Percentiles rank a stretch among this genome's conserved stretches.
phyloP scores from a whole-genome alignment of 176 grass and related monocot species.

The Ensete ventricosum region DNA sequence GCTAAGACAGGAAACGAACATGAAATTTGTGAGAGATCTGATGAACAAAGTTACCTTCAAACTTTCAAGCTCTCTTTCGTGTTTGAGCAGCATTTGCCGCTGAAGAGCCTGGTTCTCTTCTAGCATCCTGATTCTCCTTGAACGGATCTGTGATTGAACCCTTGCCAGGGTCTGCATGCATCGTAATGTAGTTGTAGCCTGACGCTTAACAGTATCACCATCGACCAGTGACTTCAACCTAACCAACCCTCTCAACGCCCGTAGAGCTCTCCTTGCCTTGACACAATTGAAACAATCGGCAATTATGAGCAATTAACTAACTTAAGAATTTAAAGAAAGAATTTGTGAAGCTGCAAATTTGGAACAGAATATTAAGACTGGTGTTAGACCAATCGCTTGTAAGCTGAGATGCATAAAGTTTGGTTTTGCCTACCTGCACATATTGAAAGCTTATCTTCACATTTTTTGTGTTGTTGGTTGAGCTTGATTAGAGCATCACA shows the following conservation, averaged over 20 bases:
- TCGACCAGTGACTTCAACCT: conserved; percentile 84
- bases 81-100: conserved; percentile 82
- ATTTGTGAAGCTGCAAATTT: background rate
- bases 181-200: conserved; percentile 76
- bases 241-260: conserved; percentile 75
- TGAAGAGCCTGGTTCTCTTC: conserved; percentile 97
- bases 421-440: background rate
- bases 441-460: too few species aligned
- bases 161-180: conserved; percentile 94
- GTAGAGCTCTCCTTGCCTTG: conserved; percentile 84
- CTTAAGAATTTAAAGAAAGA: conserved; percentile 13
- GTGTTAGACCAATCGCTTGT: background rate
- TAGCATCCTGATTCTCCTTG: conserved; percentile 72
- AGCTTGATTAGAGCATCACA: too few species aligned
- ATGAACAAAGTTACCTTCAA: conserved; percentile 51
- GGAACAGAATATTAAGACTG: background rate
- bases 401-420: background rate
- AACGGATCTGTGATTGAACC: conserved; percentile 77
- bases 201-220: conserved; percentile 87
- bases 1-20: background rate
- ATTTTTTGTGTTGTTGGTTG: too few species aligned
- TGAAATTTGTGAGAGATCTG: background rate
- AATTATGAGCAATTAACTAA: conserved; percentile 7
- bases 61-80: conserved; percentile 58
- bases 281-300: conserved; percentile 3